Conservation (phyloP, 805 yeast species). For the Wickerhamomyces pijperi region DNA sequence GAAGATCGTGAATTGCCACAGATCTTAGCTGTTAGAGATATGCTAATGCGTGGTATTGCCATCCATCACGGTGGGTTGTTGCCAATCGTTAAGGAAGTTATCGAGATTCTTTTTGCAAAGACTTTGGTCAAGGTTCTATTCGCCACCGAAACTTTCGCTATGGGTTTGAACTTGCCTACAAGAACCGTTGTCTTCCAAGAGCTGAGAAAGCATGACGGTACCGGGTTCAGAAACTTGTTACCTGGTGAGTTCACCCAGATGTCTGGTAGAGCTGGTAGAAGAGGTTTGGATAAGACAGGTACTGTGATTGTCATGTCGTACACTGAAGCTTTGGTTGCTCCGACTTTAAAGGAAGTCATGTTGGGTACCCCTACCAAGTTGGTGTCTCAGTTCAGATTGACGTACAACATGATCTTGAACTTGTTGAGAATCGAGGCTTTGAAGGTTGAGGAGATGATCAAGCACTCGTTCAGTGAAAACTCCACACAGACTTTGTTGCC, state of each 20-base stretch:
- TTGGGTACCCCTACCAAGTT: constrained; percentile 86
- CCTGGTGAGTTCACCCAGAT: constrained; percentile 98
- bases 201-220: constrained; percentile 84
- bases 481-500: constrained; percentile 77
- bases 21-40: constrained; percentile 68
- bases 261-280: constrained; percentile 98
- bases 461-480: constrained; percentile 89
- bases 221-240: constrained; percentile 62
- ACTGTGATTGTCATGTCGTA: constrained; percentile 90
- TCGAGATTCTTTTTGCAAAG: constrained; percentile 82
- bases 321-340: constrained; percentile 44
- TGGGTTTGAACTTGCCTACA: constrained; percentile 95
- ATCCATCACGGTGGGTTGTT: constrained; percentile 92
- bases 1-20: constrained; percentile 94
- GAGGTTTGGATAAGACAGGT: constrained; percentile 90
- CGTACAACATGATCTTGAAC: constrained; percentile 92
- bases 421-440: constrained; percentile 86
- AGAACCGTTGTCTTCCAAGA: constrained; percentile 90
- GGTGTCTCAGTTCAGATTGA: constrained; percentile 84
- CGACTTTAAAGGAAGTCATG: constrained; percentile 66
- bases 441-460: constrained; percentile 96
- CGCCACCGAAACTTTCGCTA: constrained; percentile 97
- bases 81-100: constrained; percentile 88
- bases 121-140: constrained; percentile 82
- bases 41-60: constrained; percentile 85